Conservation (phyloP, 2,329 filamentous ascomycete genomes). For the Trichoderma sp. region DNA sequence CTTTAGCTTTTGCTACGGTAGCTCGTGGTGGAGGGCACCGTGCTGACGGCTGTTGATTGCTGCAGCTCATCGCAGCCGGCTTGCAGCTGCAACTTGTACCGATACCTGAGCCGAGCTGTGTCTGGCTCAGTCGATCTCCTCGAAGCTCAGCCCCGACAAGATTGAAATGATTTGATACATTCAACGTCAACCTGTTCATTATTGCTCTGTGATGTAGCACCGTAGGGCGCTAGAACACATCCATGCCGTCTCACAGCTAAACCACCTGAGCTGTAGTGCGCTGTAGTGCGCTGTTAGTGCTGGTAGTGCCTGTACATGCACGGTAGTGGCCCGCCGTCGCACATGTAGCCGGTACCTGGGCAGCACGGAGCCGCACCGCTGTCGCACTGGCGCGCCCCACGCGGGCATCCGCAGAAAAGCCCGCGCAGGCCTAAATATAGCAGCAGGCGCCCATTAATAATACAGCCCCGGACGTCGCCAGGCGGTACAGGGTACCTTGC, state of each 20-base stretch:
- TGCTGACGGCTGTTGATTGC: not conserved
- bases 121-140: not conserved
- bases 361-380: conserved; percentile 9
- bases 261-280: not conserved
- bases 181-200: not conserved
- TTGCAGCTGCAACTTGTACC: not conserved
- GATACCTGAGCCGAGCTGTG: not conserved
- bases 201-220: not conserved
- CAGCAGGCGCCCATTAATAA: conserved; percentile 9
- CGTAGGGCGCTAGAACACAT: not conserved
- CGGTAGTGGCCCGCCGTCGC: not conserved
- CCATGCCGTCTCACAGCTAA: not conserved
- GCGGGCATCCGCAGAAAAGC: not conserved
- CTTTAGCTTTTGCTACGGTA: conserved; percentile 13
- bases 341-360: not conserved
- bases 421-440: conserved; percentile 8
- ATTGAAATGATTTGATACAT: not conserved
- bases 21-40: conserved; percentile 3
- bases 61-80: not conserved
- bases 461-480: not conserved
- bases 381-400: conserved; percentile 1
- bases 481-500: conserved; percentile 6
- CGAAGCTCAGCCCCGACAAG: no score
- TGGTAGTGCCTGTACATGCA: not conserved
- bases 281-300: no score